phyloP scores from a whole-genome alignment of 2,329 filamentous ascomycete species.

The Ophiostoma piceae region DNA sequence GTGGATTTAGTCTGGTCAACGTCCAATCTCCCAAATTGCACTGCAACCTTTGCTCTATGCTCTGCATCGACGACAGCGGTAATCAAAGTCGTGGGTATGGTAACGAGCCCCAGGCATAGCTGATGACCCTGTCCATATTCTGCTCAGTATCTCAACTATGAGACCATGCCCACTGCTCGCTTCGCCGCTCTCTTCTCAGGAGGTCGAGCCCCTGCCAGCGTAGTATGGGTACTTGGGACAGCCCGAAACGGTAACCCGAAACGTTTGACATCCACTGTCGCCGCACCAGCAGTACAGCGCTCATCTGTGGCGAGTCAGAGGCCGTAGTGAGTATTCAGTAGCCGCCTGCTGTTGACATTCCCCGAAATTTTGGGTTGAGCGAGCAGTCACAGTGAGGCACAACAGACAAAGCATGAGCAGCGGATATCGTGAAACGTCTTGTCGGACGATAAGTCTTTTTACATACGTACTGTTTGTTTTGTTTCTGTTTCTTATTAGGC shows the following conservation, averaged over 20 bases:
- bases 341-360: not conserved
- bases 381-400: not conserved
- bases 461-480: slow-evolving; percentile 10
- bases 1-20: not conserved
- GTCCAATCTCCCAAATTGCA: slow-evolving; percentile 8
- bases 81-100: not conserved
- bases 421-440: not conserved
- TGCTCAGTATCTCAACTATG: not conserved
- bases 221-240: not conserved
- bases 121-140: not conserved
- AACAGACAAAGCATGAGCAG: not conserved
- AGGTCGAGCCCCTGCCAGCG: not conserved
- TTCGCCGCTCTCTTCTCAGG: not conserved
- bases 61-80: not conserved
- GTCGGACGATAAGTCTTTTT: slow-evolving; percentile 2
- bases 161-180: not conserved
- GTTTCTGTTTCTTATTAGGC: slow-evolving; percentile 12
- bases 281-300: not conserved
- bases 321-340: not conserved
- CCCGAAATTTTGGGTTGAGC: not conserved
- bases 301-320: not conserved
- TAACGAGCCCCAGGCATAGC: not conserved
- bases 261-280: slow-evolving; percentile 7
- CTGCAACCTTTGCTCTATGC: not conserved
- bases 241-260: slow-evolving; percentile 13